A percentile compares a stretch with the other conserved stretches of the same genome.
These are phyloP conservation scores for Lactuca saligna DNA, from an alignment of 129 eudicot genomes.

Conservation along the genomic window DNA sequence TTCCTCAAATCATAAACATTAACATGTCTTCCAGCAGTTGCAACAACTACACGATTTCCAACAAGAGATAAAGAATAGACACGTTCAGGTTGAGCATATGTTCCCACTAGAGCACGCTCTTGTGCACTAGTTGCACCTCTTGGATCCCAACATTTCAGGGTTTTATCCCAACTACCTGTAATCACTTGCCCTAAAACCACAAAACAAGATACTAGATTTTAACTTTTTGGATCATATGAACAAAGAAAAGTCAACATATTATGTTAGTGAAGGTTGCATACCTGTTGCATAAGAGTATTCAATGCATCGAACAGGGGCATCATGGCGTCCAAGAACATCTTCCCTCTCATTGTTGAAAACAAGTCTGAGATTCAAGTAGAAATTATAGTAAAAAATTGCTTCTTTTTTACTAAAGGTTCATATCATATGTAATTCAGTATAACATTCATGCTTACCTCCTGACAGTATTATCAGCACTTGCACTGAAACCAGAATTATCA, in stretches of 20 bases:
- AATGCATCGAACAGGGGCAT: conserved; percentile 89
- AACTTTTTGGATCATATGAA: conserved; percentile 2
- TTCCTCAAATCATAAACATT: conserved; percentile 93
- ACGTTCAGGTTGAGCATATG: conserved; percentile 93
- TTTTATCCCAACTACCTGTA: conserved; percentile 98
- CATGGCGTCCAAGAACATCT: conserved; percentile 84
- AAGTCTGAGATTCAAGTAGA: conserved; percentile 51
- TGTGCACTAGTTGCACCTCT: conserved; percentile 92
- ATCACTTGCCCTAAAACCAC: conserved; percentile 72
- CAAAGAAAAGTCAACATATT: neutral
- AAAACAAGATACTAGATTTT: neutral
- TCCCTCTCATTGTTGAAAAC: conserved; percentile 75
- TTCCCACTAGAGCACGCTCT: conserved; percentile 80
- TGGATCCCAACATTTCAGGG: conserved; percentile 97
- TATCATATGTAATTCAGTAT: neutral
- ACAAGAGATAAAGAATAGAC: conserved; percentile 89
- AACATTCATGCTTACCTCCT: conserved; percentile 49
- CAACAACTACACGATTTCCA: conserved; percentile 86
- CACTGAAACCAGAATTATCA: conserved; percentile 87
- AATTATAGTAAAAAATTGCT: neutral
- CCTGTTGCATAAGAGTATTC: conserved; percentile 94
- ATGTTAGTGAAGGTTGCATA: conserved; percentile 1
- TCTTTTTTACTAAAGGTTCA: no score
- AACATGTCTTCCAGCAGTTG: conserved; percentile 96
- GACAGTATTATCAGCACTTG: conserved; percentile 73